Conservation (phyloP, 2,329 filamentous ascomycete genomes). For the Aspergillus proliferans region DNA sequence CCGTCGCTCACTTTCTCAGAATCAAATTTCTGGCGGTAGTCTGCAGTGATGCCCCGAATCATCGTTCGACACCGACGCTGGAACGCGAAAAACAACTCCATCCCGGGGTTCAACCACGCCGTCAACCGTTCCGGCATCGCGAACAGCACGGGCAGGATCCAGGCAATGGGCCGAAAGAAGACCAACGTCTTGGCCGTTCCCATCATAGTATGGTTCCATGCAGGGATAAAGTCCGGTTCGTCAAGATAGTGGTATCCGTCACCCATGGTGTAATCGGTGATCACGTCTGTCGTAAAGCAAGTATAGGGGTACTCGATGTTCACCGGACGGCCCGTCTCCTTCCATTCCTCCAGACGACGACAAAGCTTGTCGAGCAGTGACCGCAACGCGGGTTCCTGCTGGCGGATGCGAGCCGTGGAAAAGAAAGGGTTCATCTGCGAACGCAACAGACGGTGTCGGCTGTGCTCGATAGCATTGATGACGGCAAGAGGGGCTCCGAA, state of each 20-base stretch:
- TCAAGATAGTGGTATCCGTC: conserved; percentile 26
- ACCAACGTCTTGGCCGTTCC: conserved; percentile 16
- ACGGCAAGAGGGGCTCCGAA: conserved; percentile 25
- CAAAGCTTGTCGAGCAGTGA: conserved; percentile 20
- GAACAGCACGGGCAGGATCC: conserved; percentile 15
- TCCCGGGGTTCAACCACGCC: conserved; percentile 15
- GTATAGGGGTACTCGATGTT: conserved; percentile 28
- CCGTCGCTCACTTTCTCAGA: neutral
- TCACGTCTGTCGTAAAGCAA: conserved; percentile 41
- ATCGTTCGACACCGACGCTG: conserved; percentile 10
- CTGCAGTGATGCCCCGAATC: conserved; percentile 9
- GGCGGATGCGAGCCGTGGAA: conserved; percentile 22
- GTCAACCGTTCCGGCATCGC: conserved; percentile 14
- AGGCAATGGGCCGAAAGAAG: conserved; percentile 18
- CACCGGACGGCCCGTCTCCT: conserved; percentile 11
- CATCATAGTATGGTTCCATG: conserved; percentile 24
- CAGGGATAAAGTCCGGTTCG: conserved; percentile 22
- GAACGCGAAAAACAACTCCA: conserved; percentile 15
- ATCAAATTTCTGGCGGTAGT: conserved; percentile 2
- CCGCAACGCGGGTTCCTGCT: conserved; percentile 18
- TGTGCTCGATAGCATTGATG: conserved; percentile 26
- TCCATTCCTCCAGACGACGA: conserved; percentile 15
- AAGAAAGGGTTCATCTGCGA: conserved; percentile 33
- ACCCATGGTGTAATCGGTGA: conserved; percentile 40
- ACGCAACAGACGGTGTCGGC: conserved; percentile 25